Percentiles rank a stretch among this genome's conserved stretches.
Conservation (phyloP, 768 basidiomycete species). For the Coprinellus micaceus region DNA sequence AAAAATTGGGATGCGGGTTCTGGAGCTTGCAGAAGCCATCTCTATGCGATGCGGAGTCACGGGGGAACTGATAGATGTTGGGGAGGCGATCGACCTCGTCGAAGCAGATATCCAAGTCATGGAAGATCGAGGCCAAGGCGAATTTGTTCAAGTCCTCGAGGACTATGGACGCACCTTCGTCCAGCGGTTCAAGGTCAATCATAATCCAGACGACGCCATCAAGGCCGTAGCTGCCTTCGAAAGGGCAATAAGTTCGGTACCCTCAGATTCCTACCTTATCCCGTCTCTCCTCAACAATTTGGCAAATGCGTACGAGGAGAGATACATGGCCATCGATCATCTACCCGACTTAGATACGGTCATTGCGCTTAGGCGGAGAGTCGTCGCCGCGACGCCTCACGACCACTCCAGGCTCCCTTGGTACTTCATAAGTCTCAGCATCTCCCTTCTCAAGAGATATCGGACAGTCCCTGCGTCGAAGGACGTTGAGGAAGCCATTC, state of each 20-base stretch:
- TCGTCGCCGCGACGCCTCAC: no score
- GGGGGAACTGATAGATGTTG: not conserved
- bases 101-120: not conserved
- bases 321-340: not conserved
- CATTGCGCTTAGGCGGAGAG: no score
- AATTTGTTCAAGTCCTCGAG: not conserved
- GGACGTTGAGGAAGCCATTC: not conserved
- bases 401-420: no score
- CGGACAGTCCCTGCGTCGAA: not conserved
- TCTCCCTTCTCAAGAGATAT: no score
- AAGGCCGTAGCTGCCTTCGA: not conserved
- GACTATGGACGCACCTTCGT: not conserved
- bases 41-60: not conserved
- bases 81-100: not conserved
- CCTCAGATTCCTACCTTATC: not conserved
- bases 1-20: no score
- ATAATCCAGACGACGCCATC: not conserved
- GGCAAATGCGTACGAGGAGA: not conserved
- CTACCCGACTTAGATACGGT: no score
- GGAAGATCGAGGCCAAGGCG: not conserved
- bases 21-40: no score
- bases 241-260: not conserved
- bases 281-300: not conserved
- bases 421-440: no score
- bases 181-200: not conserved